Evolutionary conservation across 1,139 yeast genomes (phyloP).

Genomic region (Magnusiomyces tetraspermus): DNA sequence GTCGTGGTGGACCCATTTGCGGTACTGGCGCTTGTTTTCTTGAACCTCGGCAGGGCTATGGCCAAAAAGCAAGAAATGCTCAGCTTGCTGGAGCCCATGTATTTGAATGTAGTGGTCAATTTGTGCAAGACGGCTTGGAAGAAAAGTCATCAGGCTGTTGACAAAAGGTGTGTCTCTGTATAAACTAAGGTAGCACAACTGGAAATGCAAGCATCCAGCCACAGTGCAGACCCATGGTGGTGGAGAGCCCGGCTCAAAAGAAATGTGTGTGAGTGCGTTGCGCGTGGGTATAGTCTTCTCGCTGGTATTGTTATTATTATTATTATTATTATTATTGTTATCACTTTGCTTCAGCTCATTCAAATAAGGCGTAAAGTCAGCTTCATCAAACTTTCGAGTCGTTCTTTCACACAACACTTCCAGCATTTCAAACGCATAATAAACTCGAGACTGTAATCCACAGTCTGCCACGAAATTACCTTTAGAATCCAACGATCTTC

Average conservation of each 20-base stretch:
- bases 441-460: conserved; percentile 24
- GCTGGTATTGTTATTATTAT: background rate
- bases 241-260: background rate
- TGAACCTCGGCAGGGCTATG: background rate
- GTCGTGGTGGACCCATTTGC: background rate
- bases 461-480: conserved; percentile 16
- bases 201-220: conserved; percentile 6
- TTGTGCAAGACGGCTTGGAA: background rate
- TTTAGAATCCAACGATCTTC: background rate
- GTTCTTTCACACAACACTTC: conserved; percentile 13
- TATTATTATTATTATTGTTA: too few species aligned
- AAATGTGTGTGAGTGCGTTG: background rate
- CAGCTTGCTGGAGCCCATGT: background rate
- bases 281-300: background rate
- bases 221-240: conserved; percentile 11
- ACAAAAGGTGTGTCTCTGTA: conserved; percentile 2
- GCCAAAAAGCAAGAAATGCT: background rate
- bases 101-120: background rate
- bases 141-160: background rate
- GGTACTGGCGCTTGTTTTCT: background rate
- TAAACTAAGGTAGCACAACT: conserved; percentile 6
- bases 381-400: conserved; percentile 1
- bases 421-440: conserved; percentile 29
- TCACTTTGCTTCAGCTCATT: too few species aligned
- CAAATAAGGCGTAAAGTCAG: background rate